Evolutionary conservation across 2,329 filamentous ascomycete genomes (phyloP), one percentile per base, ranked within the genome.

Genomic region (Botrytis fabae): DNA sequence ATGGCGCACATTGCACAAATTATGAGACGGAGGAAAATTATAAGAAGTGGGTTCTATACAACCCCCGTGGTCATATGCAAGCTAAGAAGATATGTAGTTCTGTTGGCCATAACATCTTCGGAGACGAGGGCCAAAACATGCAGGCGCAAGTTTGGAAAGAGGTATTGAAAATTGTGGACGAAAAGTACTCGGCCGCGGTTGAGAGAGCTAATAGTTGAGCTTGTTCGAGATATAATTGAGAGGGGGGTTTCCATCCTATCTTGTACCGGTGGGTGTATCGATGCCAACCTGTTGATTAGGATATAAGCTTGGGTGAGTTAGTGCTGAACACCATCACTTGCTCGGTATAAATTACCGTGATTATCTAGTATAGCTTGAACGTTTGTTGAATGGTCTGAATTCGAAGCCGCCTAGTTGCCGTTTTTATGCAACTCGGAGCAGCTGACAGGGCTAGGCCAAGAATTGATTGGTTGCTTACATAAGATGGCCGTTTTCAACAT

Each of bases 81-180:
- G 54, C 22, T 22, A 28, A 35, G 57, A 22, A n/a, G 6, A 46
- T 42, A 51, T 42, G 51, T 28, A 79, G 78, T n/a, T 71, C 69
- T 32, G 73, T 73, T 16, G 54, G 75, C 61, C 73, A 79, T n/a
- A 78, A 76, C 42, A 71, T 78, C 40, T 57, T 76, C 2, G 73
- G 76, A 4, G n/a, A 66, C 6, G 75, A 78, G 65, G 78, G 77
- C 44, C 75, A 77, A 74, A 74, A 76, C 25, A 78, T 79, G 74
- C 75, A 80, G 63, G 74, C 69, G 32, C 70, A 76, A 48, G 77
- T 79, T 25, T 79, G 77, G 77, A 78, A 76, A 51, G 14, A 80
- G 65, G 70, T 77, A 25, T 20, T 79, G 25, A 65, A 20, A 57
- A 74, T 79, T n/a, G 68, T 80, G 54, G 72, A 72, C 59, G 70